phyloP scores from a whole-genome alignment of 148 eudicot genomes.

The Talinum fruticosum region DNA sequence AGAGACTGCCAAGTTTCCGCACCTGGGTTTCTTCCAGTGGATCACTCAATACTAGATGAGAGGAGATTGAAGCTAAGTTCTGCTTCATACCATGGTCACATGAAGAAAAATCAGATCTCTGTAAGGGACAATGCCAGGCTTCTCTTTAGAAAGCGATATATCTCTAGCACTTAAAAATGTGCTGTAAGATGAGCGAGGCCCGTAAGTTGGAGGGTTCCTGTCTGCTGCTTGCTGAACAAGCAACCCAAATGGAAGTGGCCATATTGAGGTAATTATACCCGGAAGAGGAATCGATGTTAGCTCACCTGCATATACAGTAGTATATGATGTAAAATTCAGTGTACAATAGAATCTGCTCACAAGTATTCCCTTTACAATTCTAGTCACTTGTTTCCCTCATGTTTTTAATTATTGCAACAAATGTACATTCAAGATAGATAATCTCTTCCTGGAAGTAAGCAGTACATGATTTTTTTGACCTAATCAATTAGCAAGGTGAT shows the following conservation, averaged over 20 bases:
- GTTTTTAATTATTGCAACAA: neutral
- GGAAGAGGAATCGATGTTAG: constrained; percentile 69
- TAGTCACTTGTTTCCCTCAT: neutral
- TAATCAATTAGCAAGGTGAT: neutral
- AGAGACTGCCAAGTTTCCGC: constrained; percentile 16
- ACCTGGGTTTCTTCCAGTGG: constrained; percentile 88
- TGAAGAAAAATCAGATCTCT: constrained; percentile 31
- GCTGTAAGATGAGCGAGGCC: constrained; percentile 47
- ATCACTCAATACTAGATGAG: constrained; percentile 82
- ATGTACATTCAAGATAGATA: neutral
- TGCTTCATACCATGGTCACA: constrained; percentile 39
- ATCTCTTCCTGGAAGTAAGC: neutral
- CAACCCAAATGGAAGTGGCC: constrained; percentile 95
- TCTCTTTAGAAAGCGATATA: constrained; percentile 55
- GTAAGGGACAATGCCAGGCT: constrained; percentile 56
- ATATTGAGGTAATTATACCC: constrained; percentile 68
- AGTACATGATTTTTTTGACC: neutral
- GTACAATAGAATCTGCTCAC: neutral
- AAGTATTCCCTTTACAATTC: neutral
- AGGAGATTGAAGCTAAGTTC: constrained; percentile 51
- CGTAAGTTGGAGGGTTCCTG: constrained; percentile 40
- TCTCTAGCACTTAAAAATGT: constrained; percentile 54
- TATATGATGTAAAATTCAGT: neutral
- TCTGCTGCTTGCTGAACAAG: constrained; percentile 79
- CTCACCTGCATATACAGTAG: constrained; percentile 60